A percentile compares a stretch with the other conserved stretches of the same genome.
These are phyloP conservation scores for Pezicula neosporulosa DNA, from an alignment of 2,329 filamentous ascomycete genomes.

Conservation along the genomic window DNA sequence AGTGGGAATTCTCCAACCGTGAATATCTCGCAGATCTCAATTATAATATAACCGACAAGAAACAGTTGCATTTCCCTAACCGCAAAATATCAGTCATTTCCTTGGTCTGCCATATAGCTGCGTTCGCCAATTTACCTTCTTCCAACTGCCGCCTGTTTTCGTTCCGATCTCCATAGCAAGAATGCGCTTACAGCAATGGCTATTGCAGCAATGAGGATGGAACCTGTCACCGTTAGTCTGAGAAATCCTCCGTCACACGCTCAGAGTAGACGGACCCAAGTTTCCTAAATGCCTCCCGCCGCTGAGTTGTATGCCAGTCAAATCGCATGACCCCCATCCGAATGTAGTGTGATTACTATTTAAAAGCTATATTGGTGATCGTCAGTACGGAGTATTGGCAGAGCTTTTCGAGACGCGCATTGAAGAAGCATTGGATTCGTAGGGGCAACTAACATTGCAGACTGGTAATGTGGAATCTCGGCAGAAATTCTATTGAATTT, in stretches of 20 bases:
- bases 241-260: no score
- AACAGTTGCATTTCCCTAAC: constrained; percentile 94
- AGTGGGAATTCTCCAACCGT: constrained; percentile 88
- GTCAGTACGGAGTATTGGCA: constrained; percentile 29
- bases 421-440: not conserved
- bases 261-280: constrained; percentile 55
- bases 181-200: constrained; percentile 67
- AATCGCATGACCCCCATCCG: constrained; percentile 59
- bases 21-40: constrained; percentile 95
- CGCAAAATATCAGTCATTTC: constrained; percentile 17
- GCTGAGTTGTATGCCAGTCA: constrained; percentile 72
- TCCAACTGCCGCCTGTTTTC: constrained; percentile 90
- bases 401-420: constrained; percentile 3
- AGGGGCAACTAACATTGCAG: constrained; percentile 67
- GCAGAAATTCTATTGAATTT: constrained; percentile 64
- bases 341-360: constrained; percentile 15
- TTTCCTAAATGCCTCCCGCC: constrained; percentile 70
- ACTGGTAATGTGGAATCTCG: constrained; percentile 78
- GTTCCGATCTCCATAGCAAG: constrained; percentile 76
- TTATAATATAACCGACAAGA: constrained; percentile 77
- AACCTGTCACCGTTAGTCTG: constrained; percentile 54
- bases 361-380: constrained; percentile 53
- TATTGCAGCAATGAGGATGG: constrained; percentile 76
- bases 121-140: constrained; percentile 59
- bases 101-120: not conserved